Conservation (phyloP, 805 yeast species). For the Candida ovalis region DNA sequence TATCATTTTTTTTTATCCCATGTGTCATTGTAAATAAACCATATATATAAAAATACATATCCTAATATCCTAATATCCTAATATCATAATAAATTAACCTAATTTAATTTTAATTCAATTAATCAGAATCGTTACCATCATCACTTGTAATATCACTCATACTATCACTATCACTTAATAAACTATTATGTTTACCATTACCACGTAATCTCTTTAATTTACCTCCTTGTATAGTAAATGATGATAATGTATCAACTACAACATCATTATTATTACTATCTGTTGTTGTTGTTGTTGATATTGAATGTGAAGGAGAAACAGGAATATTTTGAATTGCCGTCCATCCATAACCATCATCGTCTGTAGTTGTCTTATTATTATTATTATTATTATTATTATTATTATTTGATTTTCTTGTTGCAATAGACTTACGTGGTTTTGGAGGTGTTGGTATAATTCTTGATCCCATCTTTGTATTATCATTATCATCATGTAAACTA, state of each 20-base stretch:
- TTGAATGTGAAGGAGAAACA: too few relatives aligned
- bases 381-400: too few relatives aligned
- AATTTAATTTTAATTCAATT: background rate
- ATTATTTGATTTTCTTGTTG: too few relatives aligned
- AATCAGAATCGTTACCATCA: background rate
- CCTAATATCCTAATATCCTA: too few relatives aligned
- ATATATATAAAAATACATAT: too few relatives aligned
- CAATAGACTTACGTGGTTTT: conserved; percentile 2
- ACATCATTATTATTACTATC: conserved; percentile 6
- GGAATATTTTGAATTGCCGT: too few relatives aligned
- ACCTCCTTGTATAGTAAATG: conserved; percentile 15
- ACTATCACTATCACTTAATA: background rate
- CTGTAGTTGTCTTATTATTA: background rate
- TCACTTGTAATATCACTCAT: background rate
- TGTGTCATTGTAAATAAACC: too few relatives aligned
- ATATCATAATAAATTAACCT: too few relatives aligned
- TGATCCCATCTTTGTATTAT: background rate
- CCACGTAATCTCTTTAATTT: conserved; percentile 8
- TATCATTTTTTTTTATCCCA: too few relatives aligned
- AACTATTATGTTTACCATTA: background rate
- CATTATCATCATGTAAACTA: background rate
- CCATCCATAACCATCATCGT: too few relatives aligned
- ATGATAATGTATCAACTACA: conserved; percentile 19
- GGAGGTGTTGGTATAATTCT: background rate
- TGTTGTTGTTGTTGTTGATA: too few relatives aligned